A percentile compares a stretch with the other conserved stretches of the same genome.
Evolutionary conservation across 768 basidiomycete genomes (phyloP).

Genomic region (Collybia mongolica): DNA sequence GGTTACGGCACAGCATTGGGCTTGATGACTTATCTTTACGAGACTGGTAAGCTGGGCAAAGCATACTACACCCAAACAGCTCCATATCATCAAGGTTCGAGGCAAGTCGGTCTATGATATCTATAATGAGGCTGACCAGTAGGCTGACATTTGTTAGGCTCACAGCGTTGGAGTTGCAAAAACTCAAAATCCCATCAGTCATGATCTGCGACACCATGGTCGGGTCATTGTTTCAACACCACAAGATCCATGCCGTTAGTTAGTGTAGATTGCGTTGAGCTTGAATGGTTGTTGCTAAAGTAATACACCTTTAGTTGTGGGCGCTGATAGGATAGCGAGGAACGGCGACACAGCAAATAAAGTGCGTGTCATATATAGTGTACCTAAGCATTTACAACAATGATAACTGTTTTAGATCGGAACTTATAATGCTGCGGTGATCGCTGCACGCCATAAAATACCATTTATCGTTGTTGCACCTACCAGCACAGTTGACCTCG

Average conservation of each 20-base stretch:
- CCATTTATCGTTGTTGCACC: conserved; percentile 95
- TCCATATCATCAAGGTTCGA: conserved; percentile 91
- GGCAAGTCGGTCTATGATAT: conserved; percentile 34
- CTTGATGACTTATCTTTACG: conserved; percentile 86
- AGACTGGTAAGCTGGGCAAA: conserved; percentile 69
- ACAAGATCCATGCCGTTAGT: conserved; percentile 82
- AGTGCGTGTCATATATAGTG: conserved; percentile 23
- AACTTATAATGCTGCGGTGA: conserved; percentile 94
- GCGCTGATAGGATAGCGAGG: conserved; percentile 84
- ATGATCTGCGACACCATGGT: conserved; percentile 99
- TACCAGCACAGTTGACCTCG: conserved; percentile 87
- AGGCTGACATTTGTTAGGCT: conserved; percentile 44
- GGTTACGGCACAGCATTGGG: conserved; percentile 96
- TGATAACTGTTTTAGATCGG: conserved; percentile 57
- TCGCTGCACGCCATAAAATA: conserved; percentile 83
- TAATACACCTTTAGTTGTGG: conserved; percentile 53
- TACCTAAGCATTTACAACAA: not conserved
- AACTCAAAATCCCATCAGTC: conserved; percentile 77
- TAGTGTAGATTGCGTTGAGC: conserved; percentile 16
- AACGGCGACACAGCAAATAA: conserved; percentile 99
- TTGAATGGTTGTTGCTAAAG: not conserved
- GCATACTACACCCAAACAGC: conserved; percentile 95
- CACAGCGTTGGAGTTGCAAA: conserved; percentile 87
- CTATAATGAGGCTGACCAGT: not conserved
- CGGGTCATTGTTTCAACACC: conserved; percentile 89